phyloP scores from a whole-genome alignment of 306 rosid species.

The Castanospermum australe region DNA sequence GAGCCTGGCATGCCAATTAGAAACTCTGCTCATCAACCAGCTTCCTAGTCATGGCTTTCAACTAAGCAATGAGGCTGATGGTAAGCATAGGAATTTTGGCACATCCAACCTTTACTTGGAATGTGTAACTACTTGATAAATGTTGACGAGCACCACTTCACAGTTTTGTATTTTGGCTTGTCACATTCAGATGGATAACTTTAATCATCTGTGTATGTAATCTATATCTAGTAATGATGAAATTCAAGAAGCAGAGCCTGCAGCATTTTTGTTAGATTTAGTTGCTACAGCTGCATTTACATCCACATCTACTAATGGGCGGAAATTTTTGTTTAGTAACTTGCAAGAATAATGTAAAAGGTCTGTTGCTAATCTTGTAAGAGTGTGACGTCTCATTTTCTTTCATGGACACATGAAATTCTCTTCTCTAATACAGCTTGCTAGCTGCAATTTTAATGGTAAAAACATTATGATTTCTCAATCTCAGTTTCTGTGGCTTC shows the following conservation, averaged over 20 bases:
- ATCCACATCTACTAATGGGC: constrained; percentile 10
- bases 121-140: constrained; percentile 35
- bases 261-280: constrained; percentile 56
- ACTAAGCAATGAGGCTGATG: constrained; percentile 72
- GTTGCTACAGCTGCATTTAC: constrained; percentile 40
- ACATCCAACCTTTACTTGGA: constrained; percentile 50
- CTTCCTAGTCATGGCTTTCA: constrained; percentile 73
- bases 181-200: constrained; percentile 5
- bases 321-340: not conserved
- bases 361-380: not conserved
- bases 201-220: not conserved
- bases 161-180: constrained; percentile 6
- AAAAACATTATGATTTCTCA: too few species aligned
- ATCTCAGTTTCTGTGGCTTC: too few species aligned
- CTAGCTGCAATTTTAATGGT: too few species aligned
- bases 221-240: not conserved
- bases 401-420: not conserved
- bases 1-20: constrained; percentile 89
- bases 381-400: not conserved
- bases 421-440: too few species aligned
- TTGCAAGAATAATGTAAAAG: not conserved
- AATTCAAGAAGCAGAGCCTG: constrained; percentile 42
- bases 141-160: not conserved
- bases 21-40: constrained; percentile 91
- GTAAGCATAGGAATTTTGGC: constrained; percentile 89